Evolutionary conservation across 345 rosid species (phyloP).

Genomic region (Hevea brasiliensis): DNA sequence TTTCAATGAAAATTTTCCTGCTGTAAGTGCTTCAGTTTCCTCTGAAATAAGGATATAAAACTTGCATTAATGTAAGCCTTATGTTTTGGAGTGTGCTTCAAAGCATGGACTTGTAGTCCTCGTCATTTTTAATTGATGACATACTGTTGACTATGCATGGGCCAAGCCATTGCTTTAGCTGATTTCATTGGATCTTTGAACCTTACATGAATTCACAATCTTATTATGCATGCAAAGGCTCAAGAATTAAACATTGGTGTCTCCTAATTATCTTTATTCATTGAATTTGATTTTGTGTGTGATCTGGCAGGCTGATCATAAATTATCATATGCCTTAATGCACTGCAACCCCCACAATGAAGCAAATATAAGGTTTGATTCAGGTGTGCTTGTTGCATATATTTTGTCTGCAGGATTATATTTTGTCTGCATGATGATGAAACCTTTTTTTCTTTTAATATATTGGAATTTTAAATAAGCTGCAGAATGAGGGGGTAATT

Average conservation of each 20-base stretch:
- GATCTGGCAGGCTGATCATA: slow-evolving; percentile 80
- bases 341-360: slow-evolving; percentile 68
- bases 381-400: slow-evolving; percentile 23
- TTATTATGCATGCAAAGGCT: not conserved
- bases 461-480: not conserved
- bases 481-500: too few relatives aligned
- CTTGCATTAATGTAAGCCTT: not conserved
- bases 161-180: not conserved
- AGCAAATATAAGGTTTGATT: slow-evolving; percentile 76
- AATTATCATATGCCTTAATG: slow-evolving; percentile 80
- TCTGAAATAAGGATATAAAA: not conserved
- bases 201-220: not conserved
- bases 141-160: too few relatives aligned
- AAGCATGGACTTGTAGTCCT: too few relatives aligned
- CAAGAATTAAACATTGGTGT: not conserved
- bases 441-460: too few relatives aligned
- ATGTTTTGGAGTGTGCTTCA: not conserved
- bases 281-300: slow-evolving; percentile 7
- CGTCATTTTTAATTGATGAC: too few relatives aligned
- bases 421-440: slow-evolving; percentile 11
- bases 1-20: slow-evolving; percentile 89
- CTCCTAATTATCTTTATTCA: slow-evolving; percentile 12
- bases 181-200: not conserved
- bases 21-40: slow-evolving; percentile 52
- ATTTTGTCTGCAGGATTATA: too few relatives aligned